Base-by-base conservation (phyloP, 441 rosid genomes). In the Euphorbia schlechtendalii region DNA sequence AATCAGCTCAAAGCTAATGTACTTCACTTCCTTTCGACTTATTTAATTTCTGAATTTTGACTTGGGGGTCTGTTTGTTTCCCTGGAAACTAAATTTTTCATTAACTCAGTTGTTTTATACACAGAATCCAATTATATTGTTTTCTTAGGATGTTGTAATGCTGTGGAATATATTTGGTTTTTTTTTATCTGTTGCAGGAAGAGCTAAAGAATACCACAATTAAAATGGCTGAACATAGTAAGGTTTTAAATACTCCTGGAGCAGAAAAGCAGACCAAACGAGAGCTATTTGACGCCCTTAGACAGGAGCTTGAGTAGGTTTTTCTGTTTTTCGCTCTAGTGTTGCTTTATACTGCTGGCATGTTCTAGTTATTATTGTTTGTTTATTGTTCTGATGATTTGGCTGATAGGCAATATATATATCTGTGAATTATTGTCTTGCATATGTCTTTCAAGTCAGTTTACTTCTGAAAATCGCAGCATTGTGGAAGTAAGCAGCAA, bases 191-290 rank as follows among this genome's bases (percentile, higher is more conserved):
- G 45, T 45, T 22, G 54, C 76, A 92, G 97, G 99, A 88, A 74
- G 97, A 94, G 78, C 73, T 94, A 65, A 94, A 89, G 87, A 89
- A 75, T 63, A 86, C 89, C 32, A 84, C 99, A n/a, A 88, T 90
- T 61, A 87, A 80, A 74, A 89, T 90, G 99, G 97, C 87, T 0
- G 96, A 87, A 66, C 90, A 87, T 74, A 90, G 96, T 75, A 94
- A 82, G 83, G 97, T 94, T 63, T 86, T 94, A 10, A 94, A 87
- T 69, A 87, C 92, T 28, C 90, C 96, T 45, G 99, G 97, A n/a
- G 97, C 97, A 14, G 97, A 94, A 82, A 94, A 94, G 70, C 99
- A 90, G 80, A 88, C 97, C 41, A 94, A 94, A 80, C 79, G 97
- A 65, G 99, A 94, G 81, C 84, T 90, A 63, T 90, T 90, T 63